A percentile compares a stretch with the other conserved stretches of the same genome.
Conservation (phyloP, 1,139 yeast genomes). For the Hansenula sp. region DNA sequence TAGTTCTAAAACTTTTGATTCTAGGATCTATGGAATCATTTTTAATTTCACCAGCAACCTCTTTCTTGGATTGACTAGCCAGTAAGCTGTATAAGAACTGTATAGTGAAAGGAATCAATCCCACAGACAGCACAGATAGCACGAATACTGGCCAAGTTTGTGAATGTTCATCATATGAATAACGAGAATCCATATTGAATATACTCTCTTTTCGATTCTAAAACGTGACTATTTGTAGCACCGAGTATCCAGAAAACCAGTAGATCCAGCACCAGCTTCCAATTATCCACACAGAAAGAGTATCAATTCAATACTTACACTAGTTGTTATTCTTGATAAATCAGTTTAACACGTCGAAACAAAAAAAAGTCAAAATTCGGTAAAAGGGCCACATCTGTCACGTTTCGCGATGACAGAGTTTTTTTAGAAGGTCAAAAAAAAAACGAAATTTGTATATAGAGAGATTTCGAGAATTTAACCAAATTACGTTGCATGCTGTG, state of each 20-base stretch:
- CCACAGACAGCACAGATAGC: conserved; percentile 62
- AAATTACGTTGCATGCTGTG: neutral
- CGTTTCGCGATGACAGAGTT: no score
- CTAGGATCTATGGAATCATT: conserved; percentile 13
- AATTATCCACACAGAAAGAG: neutral
- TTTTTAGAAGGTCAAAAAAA: neutral
- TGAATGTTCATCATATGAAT: conserved; percentile 78
- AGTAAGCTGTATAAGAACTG: conserved; percentile 34
- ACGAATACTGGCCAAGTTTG: conserved; percentile 97
- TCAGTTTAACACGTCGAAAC: conserved; percentile 2
- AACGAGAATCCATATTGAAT: conserved; percentile 31
- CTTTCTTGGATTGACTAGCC: conserved; percentile 4
- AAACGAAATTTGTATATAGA: no score
- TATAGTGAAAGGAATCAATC: conserved; percentile 67
- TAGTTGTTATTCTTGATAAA: no score
- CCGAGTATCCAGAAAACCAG: neutral
- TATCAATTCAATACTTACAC: neutral
- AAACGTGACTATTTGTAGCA: neutral
- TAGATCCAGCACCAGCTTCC: neutral
- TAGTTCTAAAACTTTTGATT: conserved; percentile 37
- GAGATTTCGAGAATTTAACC: neutral
- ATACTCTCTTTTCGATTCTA: neutral
- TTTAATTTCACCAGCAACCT: conserved; percentile 3
- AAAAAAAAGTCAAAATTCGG: neutral
- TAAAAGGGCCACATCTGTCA: neutral